Base-by-base conservation (phyloP, 2,329 filamentous ascomycete genomes). In the Penicillium sp. region DNA sequence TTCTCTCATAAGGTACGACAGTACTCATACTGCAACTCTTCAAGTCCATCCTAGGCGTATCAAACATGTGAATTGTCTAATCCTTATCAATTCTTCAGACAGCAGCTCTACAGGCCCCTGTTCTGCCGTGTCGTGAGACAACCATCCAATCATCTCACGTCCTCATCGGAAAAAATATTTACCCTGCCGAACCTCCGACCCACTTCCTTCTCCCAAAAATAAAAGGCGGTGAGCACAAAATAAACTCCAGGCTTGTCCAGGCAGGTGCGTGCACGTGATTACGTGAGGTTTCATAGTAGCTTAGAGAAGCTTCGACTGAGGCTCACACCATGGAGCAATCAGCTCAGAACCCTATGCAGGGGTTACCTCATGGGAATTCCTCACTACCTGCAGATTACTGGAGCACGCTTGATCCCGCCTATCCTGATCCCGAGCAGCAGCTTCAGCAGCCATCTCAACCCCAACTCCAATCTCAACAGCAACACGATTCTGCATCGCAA, bases 351-450 rank as follows among this genome's bases (percentile, higher is more conserved):
- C 59, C 68, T 33, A 64, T 72, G 61, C 67, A 69, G 48, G 68
- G 70, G 42, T 53, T 72, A 58, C 65, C 67, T 29, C 66, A 67
- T 61, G 62, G 63, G 29, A 68, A 70, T 25, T 61, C 59, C 33
- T 61, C 66, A 23, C 61, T 75, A 17, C 63, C 68, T 19, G 52
- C 69, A 10, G 75, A 75, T n/a, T 77, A 73, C 60, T 78, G 75
- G 75, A 67, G 66, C 55, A 66, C 59, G 15, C 66, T 77, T 49
- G 74, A 74, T 47, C 50, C 70, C 7, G 54, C 76, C 38, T 77
- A 74, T 55, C 53, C 66, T 3, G 63, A 68, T 49, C 55, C 68
- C 35, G 55, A 57, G 25, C 49, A 53, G n/a, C 69, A 70, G 55
- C 68, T 66, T 39, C 71, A 73, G 44, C 60, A 65, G 51, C 52